Base-by-base conservation (phyloP, 2,329 filamentous ascomycete species). In the Trichophyton mentagrophytes region DNA sequence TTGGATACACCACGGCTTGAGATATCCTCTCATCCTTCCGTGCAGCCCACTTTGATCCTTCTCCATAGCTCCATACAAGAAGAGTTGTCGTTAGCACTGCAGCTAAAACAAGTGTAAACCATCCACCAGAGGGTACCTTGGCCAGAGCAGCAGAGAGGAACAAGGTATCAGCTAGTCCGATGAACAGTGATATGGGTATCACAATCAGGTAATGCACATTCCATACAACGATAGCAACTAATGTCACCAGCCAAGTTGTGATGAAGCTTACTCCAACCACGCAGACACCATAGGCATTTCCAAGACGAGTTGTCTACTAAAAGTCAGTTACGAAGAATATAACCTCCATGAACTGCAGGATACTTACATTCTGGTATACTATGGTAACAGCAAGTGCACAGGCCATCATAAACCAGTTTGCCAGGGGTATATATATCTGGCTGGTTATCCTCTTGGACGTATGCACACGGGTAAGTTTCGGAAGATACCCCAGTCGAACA, bases 261-360 rank as follows among this genome's bases (percentile, higher is more conserved):
- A 91, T 84, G 69, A 90, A 89, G 0, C 87, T 89, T 49, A 90
- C 88, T 57, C 88, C 82, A 66, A 90, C 89, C 69, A 91, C 88
- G 65, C 88, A 91, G 6, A 89, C 85, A 44, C 88, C 87, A 66
- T 90, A 90, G 0, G 87, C 87, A 66, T 89, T 84, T 25, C 87
- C 87, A 0, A 90, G 79, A 60, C 79, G 78, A 0, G 84, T 87
- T 0, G 85, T 87, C 78, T 83, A 53, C 15, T n/a, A 42, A 15
- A 17, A 42, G 22, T 56, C 38, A 57, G 56, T 56, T 22, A n/a
- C 3, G 8, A 36, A 2, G 8, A 17, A 17, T 22, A 7, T 47
- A 17, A 17, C 44, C 20, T 3, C 17, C 13, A 49, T 20, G 30
- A 9, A 3, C n/a, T 22, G 17, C 2, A 20, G 25, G 6, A 17